phyloP scores from a whole-genome alignment of 441 rosid species.

The Macaranga tanarius region DNA sequence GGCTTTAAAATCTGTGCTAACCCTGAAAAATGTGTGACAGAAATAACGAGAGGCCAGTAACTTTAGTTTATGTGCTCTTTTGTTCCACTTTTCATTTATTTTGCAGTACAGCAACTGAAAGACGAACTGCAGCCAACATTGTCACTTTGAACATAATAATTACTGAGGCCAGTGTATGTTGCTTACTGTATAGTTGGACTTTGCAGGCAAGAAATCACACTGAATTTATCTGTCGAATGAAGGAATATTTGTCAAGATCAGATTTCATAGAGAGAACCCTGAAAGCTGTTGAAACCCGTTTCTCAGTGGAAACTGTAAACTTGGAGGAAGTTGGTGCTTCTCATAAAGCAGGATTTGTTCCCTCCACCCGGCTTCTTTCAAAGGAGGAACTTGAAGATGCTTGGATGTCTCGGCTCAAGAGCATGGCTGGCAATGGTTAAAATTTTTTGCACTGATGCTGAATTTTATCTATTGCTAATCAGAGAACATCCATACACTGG shows the following conservation, averaged over 20 bases:
- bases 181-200: neutral
- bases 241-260: slow-evolving; percentile 59
- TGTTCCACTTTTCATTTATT: neutral
- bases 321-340: slow-evolving; percentile 33
- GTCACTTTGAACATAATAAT: neutral
- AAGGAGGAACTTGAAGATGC: slow-evolving; percentile 54
- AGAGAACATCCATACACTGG: neutral
- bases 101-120: neutral
- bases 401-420: slow-evolving; percentile 2
- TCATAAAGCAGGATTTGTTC: slow-evolving; percentile 28
- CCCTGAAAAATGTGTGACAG: neutral
- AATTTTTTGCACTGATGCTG: neutral
- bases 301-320: slow-evolving; percentile 39
- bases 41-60: neutral
- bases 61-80: neutral
- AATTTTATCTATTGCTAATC: neutral
- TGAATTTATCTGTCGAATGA: slow-evolving; percentile 64
- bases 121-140: neutral
- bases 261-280: slow-evolving; percentile 54
- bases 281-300: slow-evolving; percentile 50
- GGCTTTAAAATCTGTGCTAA: neutral
- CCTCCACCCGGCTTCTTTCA: slow-evolving; percentile 47
- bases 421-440: neutral
- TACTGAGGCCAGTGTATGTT: neutral
- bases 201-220: slow-evolving; percentile 61